phyloP scores from a whole-genome alignment of 495 filamentous ascomycete species.

The Aspergillus egyptiacus region DNA sequence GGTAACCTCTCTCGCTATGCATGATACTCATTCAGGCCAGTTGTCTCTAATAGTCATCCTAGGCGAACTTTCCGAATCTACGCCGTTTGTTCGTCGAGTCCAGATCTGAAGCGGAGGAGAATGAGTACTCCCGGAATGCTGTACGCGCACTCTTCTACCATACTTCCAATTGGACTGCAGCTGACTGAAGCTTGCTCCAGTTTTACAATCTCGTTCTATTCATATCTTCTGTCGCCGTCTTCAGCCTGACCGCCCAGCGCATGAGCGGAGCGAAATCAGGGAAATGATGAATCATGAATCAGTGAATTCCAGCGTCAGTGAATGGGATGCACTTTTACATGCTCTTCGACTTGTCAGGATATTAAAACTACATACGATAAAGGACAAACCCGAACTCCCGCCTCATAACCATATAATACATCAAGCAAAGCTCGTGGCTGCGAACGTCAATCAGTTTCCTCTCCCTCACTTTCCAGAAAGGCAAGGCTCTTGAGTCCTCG shows the following conservation, averaged over 20 bases:
- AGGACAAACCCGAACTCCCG: background rate
- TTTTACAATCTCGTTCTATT: constrained; percentile 98
- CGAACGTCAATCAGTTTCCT: constrained; percentile 45
- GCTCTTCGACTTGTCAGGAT: background rate
- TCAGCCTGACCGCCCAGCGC: constrained; percentile 83
- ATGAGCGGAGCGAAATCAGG: constrained; percentile 46
- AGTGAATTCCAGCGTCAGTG: too few relatives aligned
- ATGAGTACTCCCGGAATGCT: constrained; percentile 86
- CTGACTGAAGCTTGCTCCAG: constrained; percentile 37
- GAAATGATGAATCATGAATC: constrained; percentile 26
- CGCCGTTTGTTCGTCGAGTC: constrained; percentile 95
- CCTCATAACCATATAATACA: background rate
- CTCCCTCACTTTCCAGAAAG: constrained; percentile 50
- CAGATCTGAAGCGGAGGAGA: constrained; percentile 87
- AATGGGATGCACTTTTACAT: background rate
- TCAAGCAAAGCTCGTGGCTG: background rate
- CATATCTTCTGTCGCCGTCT: constrained; percentile 87
- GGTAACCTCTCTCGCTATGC: background rate
- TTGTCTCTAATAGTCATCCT: constrained; percentile 1
- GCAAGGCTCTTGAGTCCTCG: constrained; percentile 46
- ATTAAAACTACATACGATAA: background rate
- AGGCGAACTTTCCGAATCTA: constrained; percentile 90
- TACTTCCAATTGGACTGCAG: background rate
- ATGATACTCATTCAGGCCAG: too few relatives aligned
- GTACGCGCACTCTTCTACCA: constrained; percentile 39